A percentile compares a stretch with the other conserved stretches of the same genome.
These are phyloP conservation scores for Aspergillus sp. DNA, from an alignment of 2,329 filamentous ascomycete species.

Conservation along the genomic window DNA sequence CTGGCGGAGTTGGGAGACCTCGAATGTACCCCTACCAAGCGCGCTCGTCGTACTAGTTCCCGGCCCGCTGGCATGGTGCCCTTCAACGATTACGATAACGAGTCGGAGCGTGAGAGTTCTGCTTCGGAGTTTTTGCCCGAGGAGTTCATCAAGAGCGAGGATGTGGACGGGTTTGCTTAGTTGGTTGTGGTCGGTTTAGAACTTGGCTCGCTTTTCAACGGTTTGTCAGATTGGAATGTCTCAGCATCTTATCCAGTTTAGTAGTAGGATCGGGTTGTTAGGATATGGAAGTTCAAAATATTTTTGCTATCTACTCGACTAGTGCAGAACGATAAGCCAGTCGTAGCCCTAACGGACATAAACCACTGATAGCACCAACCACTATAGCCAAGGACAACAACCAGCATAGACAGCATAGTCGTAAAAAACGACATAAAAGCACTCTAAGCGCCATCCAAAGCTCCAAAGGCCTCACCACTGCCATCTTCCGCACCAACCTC, in stretches of 20 bases:
- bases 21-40: constrained; percentile 9
- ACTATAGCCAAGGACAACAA: too few species aligned
- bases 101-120: constrained; percentile 11
- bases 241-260: too few species aligned
- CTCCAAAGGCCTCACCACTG: not conserved
- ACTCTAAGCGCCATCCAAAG: not conserved
- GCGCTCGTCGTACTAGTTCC: constrained; percentile 12
- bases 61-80: constrained; percentile 11
- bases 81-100: constrained; percentile 8
- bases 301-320: too few species aligned
- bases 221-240: too few species aligned
- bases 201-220: too few species aligned
- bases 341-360: too few species aligned
- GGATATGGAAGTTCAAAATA: too few species aligned
- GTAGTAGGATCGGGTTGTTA: too few species aligned
- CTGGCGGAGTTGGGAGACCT: not conserved
- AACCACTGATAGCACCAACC: too few species aligned
- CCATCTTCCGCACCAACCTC: constrained; percentile 1
- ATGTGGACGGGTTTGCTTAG: constrained; percentile 2
- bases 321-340: too few species aligned
- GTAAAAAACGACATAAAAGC: not conserved
- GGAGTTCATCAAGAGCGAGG: constrained; percentile 1
- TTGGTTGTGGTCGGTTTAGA: too few species aligned
- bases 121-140: constrained; percentile 15
- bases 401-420: too few species aligned